These are phyloP conservation scores for Gomphus bonarii DNA, from an alignment of 1,284 basidiomycete species.

Conservation along the genomic window DNA sequence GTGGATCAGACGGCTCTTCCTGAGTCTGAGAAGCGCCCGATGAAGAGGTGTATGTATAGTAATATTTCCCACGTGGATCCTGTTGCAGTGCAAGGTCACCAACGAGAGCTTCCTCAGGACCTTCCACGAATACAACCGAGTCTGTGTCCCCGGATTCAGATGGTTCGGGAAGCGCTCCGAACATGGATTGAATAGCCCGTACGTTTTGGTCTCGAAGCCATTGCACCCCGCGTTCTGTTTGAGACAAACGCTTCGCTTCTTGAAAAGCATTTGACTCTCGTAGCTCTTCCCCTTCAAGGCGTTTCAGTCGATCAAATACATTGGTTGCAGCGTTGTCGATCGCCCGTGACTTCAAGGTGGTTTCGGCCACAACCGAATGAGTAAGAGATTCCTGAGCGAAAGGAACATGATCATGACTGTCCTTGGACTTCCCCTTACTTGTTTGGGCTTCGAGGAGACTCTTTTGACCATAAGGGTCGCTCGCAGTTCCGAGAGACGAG, in stretches of 20 bases:
- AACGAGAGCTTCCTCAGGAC: constrained; percentile 27
- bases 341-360: not conserved
- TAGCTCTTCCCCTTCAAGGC: constrained; percentile 28
- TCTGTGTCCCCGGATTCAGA: constrained; percentile 40
- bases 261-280: constrained; percentile 23
- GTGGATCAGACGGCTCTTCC: constrained; percentile 39
- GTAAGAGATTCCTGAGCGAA: not conserved
- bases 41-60: constrained; percentile 58
- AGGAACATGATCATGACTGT: not conserved
- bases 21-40: constrained; percentile 35
- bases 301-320: constrained; percentile 48
- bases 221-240: constrained; percentile 56
- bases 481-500: not conserved
- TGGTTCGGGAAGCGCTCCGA: constrained; percentile 49
- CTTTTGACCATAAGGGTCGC: not conserved
- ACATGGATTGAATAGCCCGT: constrained; percentile 40
- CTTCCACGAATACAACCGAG: constrained; percentile 12
- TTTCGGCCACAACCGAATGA: not conserved
- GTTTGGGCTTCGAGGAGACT: not conserved
- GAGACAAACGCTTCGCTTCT: constrained; percentile 23
- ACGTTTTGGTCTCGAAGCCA: constrained; percentile 80
- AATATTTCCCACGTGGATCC: constrained; percentile 59
- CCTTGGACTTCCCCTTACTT: not conserved
- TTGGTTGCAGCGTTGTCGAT: constrained; percentile 28
- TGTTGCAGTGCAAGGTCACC: constrained; percentile 57